Conservation (phyloP, 2,329 filamentous ascomycete species). For the Aspergillus glaucus region DNA sequence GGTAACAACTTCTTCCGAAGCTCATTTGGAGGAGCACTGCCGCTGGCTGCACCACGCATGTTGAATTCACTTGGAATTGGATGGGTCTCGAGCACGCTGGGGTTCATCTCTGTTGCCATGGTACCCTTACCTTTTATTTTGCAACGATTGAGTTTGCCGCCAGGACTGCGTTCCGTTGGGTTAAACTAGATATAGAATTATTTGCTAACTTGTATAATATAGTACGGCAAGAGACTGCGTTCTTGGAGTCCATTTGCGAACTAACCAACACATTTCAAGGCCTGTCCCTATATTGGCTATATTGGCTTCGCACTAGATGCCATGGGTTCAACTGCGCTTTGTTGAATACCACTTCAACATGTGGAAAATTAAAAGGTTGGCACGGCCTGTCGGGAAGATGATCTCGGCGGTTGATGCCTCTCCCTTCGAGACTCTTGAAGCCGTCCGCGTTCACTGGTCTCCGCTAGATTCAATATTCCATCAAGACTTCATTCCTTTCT, state of each 20-base stretch:
- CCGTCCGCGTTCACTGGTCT: no score
- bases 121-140: constrained; percentile 19
- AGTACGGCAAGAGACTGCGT: constrained; percentile 4
- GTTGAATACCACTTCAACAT: no score
- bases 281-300: no score
- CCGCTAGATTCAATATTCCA: no score
- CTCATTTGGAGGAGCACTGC: constrained; percentile 34
- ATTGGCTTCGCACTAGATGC: no score
- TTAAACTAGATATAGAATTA: neutral
- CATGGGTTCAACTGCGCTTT: no score
- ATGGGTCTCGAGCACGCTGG: constrained; percentile 33
- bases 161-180: neutral
- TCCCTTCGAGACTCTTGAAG: no score
- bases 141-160: neutral
- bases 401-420: no score
- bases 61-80: constrained; percentile 30
- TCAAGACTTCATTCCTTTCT: no score
- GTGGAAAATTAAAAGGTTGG: no score
- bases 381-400: no score
- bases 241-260: constrained; percentile 4
- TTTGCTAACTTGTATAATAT: neutral
- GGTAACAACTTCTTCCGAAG: constrained; percentile 37
- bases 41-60: constrained; percentile 26
- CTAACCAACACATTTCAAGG: neutral
- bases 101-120: constrained; percentile 28